phyloP scores from a whole-genome alignment of 208 protist species.

The Trypanosoma vivax region DNA sequence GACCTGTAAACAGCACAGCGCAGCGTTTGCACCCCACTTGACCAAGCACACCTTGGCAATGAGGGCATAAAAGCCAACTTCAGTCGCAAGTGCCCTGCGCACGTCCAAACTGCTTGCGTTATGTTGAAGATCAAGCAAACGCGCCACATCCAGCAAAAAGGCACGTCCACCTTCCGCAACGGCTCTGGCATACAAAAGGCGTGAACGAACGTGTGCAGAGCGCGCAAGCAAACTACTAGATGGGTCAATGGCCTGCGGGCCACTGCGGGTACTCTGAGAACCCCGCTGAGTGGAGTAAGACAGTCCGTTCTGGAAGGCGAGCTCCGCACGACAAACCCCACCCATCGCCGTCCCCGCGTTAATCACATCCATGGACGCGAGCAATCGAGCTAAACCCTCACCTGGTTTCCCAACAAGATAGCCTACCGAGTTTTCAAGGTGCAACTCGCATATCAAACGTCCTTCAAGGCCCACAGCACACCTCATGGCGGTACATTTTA shows the following conservation, averaged over 20 bases:
- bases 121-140: constrained; percentile 53
- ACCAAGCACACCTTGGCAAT: constrained; percentile 83
- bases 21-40: constrained; percentile 70
- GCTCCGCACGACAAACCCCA: constrained; percentile 71
- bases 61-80: constrained; percentile 82
- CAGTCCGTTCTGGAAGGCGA: constrained; percentile 82
- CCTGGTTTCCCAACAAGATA: constrained; percentile 81
- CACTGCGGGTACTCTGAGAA: constrained; percentile 58
- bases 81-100: constrained; percentile 37
- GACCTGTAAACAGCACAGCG: constrained; percentile 53
- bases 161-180: constrained; percentile 78
- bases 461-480: constrained; percentile 89
- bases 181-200: constrained; percentile 77
- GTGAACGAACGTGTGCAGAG: constrained; percentile 77
- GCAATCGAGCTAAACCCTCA: constrained; percentile 85
- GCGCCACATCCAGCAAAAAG: constrained; percentile 63
- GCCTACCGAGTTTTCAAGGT: constrained; percentile 77
- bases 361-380: constrained; percentile 87
- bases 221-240: constrained; percentile 55
- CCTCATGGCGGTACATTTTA: constrained; percentile 61
- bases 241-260: constrained; percentile 46
- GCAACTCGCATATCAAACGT: constrained; percentile 68
- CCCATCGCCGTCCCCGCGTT: constrained; percentile 71
- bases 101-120: constrained; percentile 15
- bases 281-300: constrained; percentile 64